A percentile compares a stretch with the other conserved stretches of the same genome.
phyloP scores from a whole-genome alignment of 2,329 filamentous ascomycete species.

The Dothiorella sarmentorum region DNA sequence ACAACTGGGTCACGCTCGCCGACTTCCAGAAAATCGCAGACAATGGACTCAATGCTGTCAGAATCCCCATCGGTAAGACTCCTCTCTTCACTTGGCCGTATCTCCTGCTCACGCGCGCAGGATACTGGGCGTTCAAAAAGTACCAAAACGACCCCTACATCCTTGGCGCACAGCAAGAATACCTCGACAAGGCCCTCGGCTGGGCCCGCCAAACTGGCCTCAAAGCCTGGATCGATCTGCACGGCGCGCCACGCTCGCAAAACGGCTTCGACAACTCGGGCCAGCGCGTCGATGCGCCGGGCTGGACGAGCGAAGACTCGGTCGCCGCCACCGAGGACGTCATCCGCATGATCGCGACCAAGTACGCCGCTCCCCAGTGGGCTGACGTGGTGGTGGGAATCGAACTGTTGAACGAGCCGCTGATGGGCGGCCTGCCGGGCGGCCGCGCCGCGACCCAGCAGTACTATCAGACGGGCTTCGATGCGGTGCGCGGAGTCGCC shows the following conservation, averaged over 20 bases:
- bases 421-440: conserved; percentile 43
- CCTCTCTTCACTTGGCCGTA: too few species aligned
- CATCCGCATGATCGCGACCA: conserved; percentile 56
- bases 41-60: conserved; percentile 57
- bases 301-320: conserved; percentile 48
- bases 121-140: conserved; percentile 58
- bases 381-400: conserved; percentile 59
- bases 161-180: conserved; percentile 46
- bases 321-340: conserved; percentile 51
- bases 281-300: conserved; percentile 41
- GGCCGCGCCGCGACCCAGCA: conserved; percentile 47
- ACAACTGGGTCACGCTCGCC: conserved; percentile 46
- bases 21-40: conserved; percentile 57
- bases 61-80: conserved; percentile 50
- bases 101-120: conserved; percentile 11
- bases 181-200: conserved; percentile 55
- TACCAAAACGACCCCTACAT: conserved; percentile 49
- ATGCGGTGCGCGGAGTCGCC: conserved; percentile 44
- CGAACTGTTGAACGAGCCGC: conserved; percentile 56
- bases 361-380: conserved; percentile 53
- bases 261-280: conserved; percentile 64
- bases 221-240: conserved; percentile 58
- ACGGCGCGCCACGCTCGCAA: conserved; percentile 51
- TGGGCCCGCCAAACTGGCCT: conserved; percentile 53
- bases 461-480: conserved; percentile 56